These are phyloP conservation scores for Hyparrhenia diplandra DNA, from an alignment of 176 grass and related monocot genomes.

Conservation along the genomic window DNA sequence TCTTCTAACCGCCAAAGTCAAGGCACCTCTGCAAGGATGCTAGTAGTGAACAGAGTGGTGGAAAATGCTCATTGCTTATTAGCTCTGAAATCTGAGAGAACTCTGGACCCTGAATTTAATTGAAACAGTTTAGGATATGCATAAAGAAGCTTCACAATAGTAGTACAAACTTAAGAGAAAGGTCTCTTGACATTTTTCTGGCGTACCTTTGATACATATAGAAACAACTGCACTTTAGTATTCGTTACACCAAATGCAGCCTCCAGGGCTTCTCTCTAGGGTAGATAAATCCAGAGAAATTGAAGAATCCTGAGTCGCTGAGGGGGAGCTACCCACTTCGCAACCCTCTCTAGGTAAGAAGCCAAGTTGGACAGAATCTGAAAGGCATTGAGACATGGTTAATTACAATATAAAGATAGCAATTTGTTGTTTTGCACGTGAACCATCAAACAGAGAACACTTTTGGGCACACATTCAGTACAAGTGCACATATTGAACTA, in stretches of 20 bases:
- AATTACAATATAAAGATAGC: neutral
- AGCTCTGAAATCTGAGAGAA: slow-evolving; percentile 67
- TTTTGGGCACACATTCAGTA: neutral
- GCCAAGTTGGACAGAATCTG: slow-evolving; percentile 79
- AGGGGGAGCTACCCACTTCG: slow-evolving; percentile 90
- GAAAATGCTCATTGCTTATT: slow-evolving; percentile 48
- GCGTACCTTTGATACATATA: slow-evolving; percentile 65
- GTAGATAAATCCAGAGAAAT: slow-evolving; percentile 87
- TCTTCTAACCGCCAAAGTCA: slow-evolving; percentile 83
- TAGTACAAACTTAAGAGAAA: slow-evolving; percentile 4
- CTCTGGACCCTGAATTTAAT: slow-evolving; percentile 61
- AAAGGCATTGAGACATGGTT: slow-evolving; percentile 10
- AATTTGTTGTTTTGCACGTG: neutral
- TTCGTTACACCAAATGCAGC: slow-evolving; percentile 60
- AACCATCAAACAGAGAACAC: neutral
- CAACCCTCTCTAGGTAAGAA: slow-evolving; percentile 90
- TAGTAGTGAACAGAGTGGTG: slow-evolving; percentile 63
- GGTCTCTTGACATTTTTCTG: slow-evolving; percentile 12
- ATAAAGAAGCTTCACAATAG: neutral
- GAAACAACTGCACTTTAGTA: slow-evolving; percentile 53
- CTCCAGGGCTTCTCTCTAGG: slow-evolving; percentile 70
- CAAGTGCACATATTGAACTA: neutral
- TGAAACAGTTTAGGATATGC: slow-evolving; percentile 24
- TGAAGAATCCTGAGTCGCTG: slow-evolving; percentile 65
- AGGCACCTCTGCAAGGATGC: slow-evolving; percentile 58